Evolutionary conservation across 1,284 basidiomycete species (phyloP), one percentile per base, ranked within the genome.

Genomic region (Anthracocystis walkeri): DNA sequence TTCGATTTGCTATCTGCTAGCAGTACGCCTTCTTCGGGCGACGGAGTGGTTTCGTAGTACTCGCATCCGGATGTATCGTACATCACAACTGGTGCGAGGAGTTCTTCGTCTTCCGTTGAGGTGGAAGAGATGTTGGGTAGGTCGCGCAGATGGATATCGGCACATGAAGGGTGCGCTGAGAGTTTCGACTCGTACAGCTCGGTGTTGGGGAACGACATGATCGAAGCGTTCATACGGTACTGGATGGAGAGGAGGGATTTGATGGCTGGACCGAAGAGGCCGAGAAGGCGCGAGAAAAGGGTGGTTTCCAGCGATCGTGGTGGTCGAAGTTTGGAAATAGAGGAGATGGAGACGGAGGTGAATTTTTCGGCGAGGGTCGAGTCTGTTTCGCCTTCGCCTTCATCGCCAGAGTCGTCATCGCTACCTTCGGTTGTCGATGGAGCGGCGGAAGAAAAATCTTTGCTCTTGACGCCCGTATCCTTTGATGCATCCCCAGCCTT

Each of bases 251-350:
- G 89, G 89, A 98, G 91, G 8, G 91, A 89, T 83, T 97, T 97
- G 85, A 96, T 91, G 1, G 88, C 87, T 0, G 89, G 86, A 0
- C 95, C 95, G 77, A 95, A 95, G 88, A 96, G 91, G 52, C 88
- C 88, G 83, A 98, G 92, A 3, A 97, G 87, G 7, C 96, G 90
- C 69, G 95, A 93, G 81, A 99, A 99, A 27, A 98, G 87, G 0
- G 96, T 98, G 1, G 90, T 92, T 82, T 95, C 93, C 20, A 99
- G 87, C 0, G 93, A 90, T 16, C 88, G 88, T 1, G 94, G 92
- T 3, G 91, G 91, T 18, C 87, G 86, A 7, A 94, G 86, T 6
- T 48, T 62, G 1, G 54, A 59, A 4, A 55, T 38, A 4, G 51
- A 29, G 1, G 42, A 25, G 31, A 57, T 3, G 21, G 54, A 21